Evolutionary conservation across 1,284 basidiomycete species (phyloP), one percentile per base, ranked within the genome.

Genomic region (Rhodotorula sp.): DNA sequence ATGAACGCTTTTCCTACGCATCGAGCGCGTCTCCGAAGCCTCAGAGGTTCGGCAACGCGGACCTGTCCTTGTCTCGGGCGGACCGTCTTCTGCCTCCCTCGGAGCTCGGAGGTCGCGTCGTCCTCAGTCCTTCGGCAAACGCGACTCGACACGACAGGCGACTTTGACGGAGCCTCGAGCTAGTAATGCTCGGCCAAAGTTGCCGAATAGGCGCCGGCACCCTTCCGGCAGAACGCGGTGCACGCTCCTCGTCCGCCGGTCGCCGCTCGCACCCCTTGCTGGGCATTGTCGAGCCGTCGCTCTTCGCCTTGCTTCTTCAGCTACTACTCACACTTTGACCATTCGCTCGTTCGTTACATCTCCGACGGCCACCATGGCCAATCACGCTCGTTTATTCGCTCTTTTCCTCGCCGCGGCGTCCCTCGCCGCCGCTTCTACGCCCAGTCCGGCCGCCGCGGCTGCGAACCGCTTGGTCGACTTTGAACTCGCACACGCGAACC

Each of bases 341-440:
- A 10, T 21, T 48, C 59, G 47, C 59, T 49, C 43, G 16, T 47
- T 47, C 39, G 20, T 43, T 43, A 14, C 10, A 12, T n/a, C 48
- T 43, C 58, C 52, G 21, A 21, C 12, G 52, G 34, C 51, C 67
- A 8, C 31, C 21, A 54, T 54, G 39, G 64, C 57, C 47, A 46
- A 51, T 29, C 29, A 54, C 29, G 31, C 63, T 62, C 58, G 58
- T 47, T 64, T 54, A 7, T 39, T 62, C 48, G 39, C 48, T 49
- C 56, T 58, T 58, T 47, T 64, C 16, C 54, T 60, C 64, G 51
- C 52, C 10, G 59, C 56, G 1, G 29, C 29, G 49, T 8, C 48
- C 20, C 61, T 58, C 48, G 43, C 2, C 16, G 26, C 29, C 26
- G 51, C 23, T 56, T n/a, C 54, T 26, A 26, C 26, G 26, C 54